A percentile compares a stretch with the other conserved stretches of the same genome.
Conservation (phyloP, 495 filamentous ascomycete genomes). For the Elasticomyces elasticus region DNA sequence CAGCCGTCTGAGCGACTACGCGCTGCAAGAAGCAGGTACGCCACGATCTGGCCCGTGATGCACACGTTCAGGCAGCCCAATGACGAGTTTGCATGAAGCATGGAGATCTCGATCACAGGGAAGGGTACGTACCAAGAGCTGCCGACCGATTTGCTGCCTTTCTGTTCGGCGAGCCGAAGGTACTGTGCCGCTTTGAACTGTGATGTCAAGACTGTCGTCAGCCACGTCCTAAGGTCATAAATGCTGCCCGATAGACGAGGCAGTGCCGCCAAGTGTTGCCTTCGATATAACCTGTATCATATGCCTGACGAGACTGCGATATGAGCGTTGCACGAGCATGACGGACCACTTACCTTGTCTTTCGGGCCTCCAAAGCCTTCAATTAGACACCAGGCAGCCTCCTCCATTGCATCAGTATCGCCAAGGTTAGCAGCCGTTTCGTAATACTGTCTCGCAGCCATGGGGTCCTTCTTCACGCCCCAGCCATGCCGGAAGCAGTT, state of each 20-base stretch:
- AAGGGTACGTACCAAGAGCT: slow-evolving; percentile 76
- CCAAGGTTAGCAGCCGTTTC: slow-evolving; percentile 93
- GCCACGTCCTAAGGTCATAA: not conserved
- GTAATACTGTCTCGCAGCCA: slow-evolving; percentile 88
- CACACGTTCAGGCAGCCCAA: too few species aligned
- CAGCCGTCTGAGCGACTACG: not conserved
- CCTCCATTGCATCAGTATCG: slow-evolving; percentile 96
- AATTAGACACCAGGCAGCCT: slow-evolving; percentile 89
- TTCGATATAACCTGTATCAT: too few species aligned
- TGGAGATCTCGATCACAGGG: not conserved
- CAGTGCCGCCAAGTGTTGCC: too few species aligned
- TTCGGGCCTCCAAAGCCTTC: slow-evolving; percentile 93
- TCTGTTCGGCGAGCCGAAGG: slow-evolving; percentile 82
- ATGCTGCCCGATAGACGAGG: slow-evolving; percentile 29
- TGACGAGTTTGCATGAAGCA: not conserved
- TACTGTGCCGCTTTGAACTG: slow-evolving; percentile 85
- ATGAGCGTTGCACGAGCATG: not conserved
- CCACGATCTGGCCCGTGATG: too few species aligned
- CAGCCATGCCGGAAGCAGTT: slow-evolving; percentile 96
- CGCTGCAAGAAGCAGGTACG: not conserved
- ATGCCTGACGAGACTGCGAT: too few species aligned
- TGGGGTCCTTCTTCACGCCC: slow-evolving; percentile 81
- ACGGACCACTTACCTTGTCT: slow-evolving; percentile 69
- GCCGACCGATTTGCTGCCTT: slow-evolving; percentile 79
- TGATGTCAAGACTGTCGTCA: slow-evolving; percentile 21